phyloP scores from a whole-genome alignment of 2,329 filamentous ascomycete genomes.

The Bretziella fagacearum region DNA sequence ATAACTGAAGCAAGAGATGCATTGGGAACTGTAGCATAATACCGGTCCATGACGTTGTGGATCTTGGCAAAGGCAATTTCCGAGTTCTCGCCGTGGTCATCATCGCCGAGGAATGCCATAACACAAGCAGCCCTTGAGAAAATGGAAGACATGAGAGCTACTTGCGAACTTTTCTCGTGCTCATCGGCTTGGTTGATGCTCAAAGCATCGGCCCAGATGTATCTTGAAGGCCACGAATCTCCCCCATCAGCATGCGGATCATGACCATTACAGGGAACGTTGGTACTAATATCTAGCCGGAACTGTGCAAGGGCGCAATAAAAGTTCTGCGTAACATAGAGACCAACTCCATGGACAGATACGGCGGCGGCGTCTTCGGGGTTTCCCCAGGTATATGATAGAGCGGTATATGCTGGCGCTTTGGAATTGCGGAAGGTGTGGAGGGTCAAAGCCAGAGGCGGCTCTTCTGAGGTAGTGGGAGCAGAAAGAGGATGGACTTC shows the following conservation, averaged over 20 bases:
- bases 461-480: slow-evolving; percentile 4
- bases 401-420: slow-evolving; percentile 16
- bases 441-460: slow-evolving; percentile 7
- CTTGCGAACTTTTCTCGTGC: slow-evolving; percentile 18
- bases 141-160: slow-evolving; percentile 18
- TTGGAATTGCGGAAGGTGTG: slow-evolving; percentile 10
- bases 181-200: slow-evolving; percentile 19
- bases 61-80: slow-evolving; percentile 14
- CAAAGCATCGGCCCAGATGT: slow-evolving; percentile 19
- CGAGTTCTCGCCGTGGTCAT: slow-evolving; percentile 4
- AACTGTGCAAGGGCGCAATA: slow-evolving; percentile 19
- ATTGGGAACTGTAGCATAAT: slow-evolving; percentile 7
- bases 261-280: background rate
- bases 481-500: slow-evolving; percentile 10
- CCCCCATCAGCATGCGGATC: background rate
- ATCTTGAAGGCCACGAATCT: slow-evolving; percentile 11
- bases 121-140: slow-evolving; percentile 16
- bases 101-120: slow-evolving; percentile 16
- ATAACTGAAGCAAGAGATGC: slow-evolving; percentile 6
- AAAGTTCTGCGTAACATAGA: slow-evolving; percentile 19
- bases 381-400: slow-evolving; percentile 21
- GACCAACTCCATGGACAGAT: slow-evolving; percentile 16
- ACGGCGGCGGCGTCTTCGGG: slow-evolving; percentile 15
- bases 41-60: slow-evolving; percentile 12
- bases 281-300: slow-evolving; percentile 16